Base-by-base conservation (phyloP, 805 yeast genomes). In the Candida manassasensis region DNA sequence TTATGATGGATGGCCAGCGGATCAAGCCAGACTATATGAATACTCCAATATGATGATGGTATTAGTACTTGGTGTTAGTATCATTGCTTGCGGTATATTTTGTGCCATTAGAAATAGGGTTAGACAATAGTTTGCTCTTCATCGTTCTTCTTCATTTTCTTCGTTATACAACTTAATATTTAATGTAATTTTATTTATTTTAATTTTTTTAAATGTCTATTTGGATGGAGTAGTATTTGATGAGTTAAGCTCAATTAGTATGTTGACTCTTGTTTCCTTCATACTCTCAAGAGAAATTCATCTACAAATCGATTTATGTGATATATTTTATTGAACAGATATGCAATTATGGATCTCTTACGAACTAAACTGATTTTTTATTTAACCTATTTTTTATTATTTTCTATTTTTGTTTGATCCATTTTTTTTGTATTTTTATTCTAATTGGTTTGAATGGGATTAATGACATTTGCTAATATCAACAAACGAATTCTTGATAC, bases 1-100 rank as follows among this genome's bases (percentile, higher is more conserved):
- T 26, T 85, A 85, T 61, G 58, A 75, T 19, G 95, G 95, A 3
- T 85, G 95, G 95, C 88, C 90, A 1, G 82, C 69, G 0, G 95
- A 85, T 53, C 68, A 54, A 6, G 67, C 66, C 4, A 62, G 86
- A 43, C 63, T 76, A 29, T 85, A 65, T 59, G 63, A 73, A 43
- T 63, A 84, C 56, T 78, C 87, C 29, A 85, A 85, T 57, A 84
- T 85, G 95, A 85, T 85, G 63, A 67, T 85, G 59, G 84, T 85
- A 16, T 64, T 79, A 15, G 81, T 85, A 65, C 64, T 80, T 42
- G 95, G 94, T 4, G 67, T 75, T 30, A 77, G 87, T 47, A 82
- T 85, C 27, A 43, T 84, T 15, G 58, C 66, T 1, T 50, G 62
- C n/a, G 47, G 48, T 5, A 55, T 61, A 6, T 57, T 65, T 36